phyloP scores from a whole-genome alignment of 768 basidiomycete species.

The Amanita inopinata region DNA sequence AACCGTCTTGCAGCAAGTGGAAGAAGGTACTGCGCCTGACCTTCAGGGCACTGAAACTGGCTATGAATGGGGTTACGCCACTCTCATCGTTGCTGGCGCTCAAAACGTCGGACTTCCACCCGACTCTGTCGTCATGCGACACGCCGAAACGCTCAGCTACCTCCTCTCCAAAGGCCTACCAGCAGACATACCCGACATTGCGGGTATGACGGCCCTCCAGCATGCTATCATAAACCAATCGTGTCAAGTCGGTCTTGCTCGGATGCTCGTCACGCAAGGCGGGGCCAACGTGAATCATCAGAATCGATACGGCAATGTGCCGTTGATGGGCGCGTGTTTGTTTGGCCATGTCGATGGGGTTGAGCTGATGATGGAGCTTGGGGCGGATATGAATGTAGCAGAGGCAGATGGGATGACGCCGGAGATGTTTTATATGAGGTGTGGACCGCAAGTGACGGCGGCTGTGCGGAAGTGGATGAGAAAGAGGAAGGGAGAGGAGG shows the following conservation, averaged over 20 bases:
- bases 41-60: constrained; percentile 31
- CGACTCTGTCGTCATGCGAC: constrained; percentile 17
- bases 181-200: constrained; percentile 33
- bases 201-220: constrained; percentile 39
- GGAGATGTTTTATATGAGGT: constrained; percentile 19
- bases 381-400: constrained; percentile 33
- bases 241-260: constrained; percentile 26
- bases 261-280: constrained; percentile 25
- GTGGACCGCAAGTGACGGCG: constrained; percentile 36
- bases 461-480: constrained; percentile 35
- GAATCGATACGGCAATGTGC: constrained; percentile 38
- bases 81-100: constrained; percentile 30
- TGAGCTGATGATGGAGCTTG: constrained; percentile 39
- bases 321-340: constrained; percentile 26
- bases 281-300: constrained; percentile 41
- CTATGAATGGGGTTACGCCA: constrained; percentile 32
- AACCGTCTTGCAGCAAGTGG: no score
- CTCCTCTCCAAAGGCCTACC: constrained; percentile 34
- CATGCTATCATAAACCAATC: constrained; percentile 18
- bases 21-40: constrained; percentile 25
- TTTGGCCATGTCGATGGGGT: constrained; percentile 22
- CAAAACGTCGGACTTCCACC: constrained; percentile 19
- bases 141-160: constrained; percentile 28
- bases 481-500: constrained; percentile 33
- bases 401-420: constrained; percentile 30